Evolutionary conservation across 345 rosid genomes (phyloP).

Genomic region (Rhodamnia argentea): DNA sequence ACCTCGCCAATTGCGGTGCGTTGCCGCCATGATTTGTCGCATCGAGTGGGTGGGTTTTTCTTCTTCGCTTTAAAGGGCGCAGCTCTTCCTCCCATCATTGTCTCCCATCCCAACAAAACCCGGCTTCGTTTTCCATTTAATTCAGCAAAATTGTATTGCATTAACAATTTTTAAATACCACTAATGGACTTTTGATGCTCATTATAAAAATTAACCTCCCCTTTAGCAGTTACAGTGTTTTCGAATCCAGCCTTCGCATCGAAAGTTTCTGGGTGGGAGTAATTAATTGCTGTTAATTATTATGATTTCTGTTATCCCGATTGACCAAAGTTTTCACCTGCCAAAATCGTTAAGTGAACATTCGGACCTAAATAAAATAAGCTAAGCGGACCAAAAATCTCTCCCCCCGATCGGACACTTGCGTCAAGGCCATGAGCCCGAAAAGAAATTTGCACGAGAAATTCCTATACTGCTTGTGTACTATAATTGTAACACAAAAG

Average conservation of each 20-base stretch:
- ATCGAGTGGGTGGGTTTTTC: too few species aligned
- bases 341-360: neutral
- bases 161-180: too few species aligned
- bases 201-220: too few species aligned
- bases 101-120: too few species aligned
- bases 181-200: neutral
- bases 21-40: too few species aligned
- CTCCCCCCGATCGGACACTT: neutral
- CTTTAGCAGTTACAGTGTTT: accelerated
- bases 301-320: accelerated
- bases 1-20: too few species aligned
- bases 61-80: too few species aligned
- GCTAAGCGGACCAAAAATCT: neutral
- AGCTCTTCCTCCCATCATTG: too few species aligned
- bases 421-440: too few species aligned
- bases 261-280: neutral
- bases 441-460: neutral
- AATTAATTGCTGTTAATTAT: neutral
- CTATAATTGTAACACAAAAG: neutral
- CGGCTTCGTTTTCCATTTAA: too few species aligned
- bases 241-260: accelerated
- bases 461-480: neutral
- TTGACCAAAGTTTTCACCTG: accelerated
- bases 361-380: accelerated
- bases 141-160: too few species aligned